Evolutionary conservation across 768 basidiomycete species (phyloP).

Genomic region (Gloeopeniophorella convolvens): DNA sequence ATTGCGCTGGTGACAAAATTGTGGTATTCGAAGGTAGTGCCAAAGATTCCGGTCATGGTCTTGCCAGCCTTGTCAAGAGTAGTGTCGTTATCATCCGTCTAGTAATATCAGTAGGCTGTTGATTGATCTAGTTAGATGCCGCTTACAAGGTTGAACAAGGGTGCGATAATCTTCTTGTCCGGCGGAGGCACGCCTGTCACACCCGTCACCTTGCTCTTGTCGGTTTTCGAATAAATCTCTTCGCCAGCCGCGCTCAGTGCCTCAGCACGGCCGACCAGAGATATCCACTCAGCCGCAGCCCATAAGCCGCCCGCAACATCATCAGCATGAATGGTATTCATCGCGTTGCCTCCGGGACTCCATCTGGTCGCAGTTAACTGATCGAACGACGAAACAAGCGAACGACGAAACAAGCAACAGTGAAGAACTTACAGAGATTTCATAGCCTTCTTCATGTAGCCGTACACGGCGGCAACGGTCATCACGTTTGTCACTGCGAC

Average conservation of each 20-base stretch:
- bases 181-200: conserved; percentile 56
- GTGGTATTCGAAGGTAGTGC: conserved; percentile 77
- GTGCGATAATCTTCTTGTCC: conserved; percentile 55
- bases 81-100: conserved; percentile 74
- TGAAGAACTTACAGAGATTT: conserved; percentile 59
- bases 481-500: conserved; percentile 58
- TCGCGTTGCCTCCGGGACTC: conserved; percentile 71
- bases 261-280: conserved; percentile 50
- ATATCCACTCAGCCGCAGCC: conserved; percentile 76
- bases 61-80: conserved; percentile 63
- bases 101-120: conserved; percentile 2
- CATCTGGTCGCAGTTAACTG: conserved; percentile 40
- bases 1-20: conserved; percentile 59
- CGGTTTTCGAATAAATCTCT: conserved; percentile 57
- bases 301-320: conserved; percentile 75
- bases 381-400: neutral
- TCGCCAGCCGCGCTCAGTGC: conserved; percentile 65
- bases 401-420: no score
- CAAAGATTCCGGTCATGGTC: conserved; percentile 63
- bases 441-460: conserved; percentile 78
- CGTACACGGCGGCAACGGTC: conserved; percentile 74
- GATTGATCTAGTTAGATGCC: neutral
- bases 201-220: conserved; percentile 59
- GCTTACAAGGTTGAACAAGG: conserved; percentile 76
- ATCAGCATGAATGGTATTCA: conserved; percentile 69